Evolutionary conservation across 177 flowering plant species (phyloP), one percentile per base, ranked within the genome.

Genomic region (Telopea speciosissima): DNA sequence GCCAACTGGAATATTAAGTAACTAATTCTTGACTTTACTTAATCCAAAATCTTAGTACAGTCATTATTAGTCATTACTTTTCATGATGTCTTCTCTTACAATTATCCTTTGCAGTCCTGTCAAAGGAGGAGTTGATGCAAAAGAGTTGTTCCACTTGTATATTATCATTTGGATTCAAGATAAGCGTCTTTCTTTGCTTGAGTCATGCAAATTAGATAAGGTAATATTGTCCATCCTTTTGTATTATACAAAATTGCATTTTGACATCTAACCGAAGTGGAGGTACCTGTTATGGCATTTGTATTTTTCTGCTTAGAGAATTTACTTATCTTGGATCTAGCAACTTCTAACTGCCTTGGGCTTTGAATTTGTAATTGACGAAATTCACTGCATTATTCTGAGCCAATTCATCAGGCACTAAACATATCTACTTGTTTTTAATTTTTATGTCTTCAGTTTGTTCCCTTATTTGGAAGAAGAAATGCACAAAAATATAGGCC

Each of bases 121-220:
- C 65, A 91, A 91, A 84, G 97, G 96, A 62, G 98, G 96, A 74
- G 92, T 93, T 68, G 93, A 92, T 82, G 97, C 98, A 59, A 93
- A 85, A 75, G 95, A 93, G 70, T 77, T 93, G 77, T 93, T 93
- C 80, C 94, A 93, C 78, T 74, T 88, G 80, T 90, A 93, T 78
- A 92, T 93, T 56, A 72, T 91, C 72, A 73, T 88, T 19, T 92
- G 98, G 98, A 92, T 93, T 77, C 85, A 91, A 77, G 96, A 93
- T 76, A 93, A 83, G 71, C 95, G 95, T n/a, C 81, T 74, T 28
- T 79, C 89, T 52, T 73, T 92, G 79, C 92, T 93, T 0, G 97
- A 92, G 75, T 76, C 90, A 33, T 92, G 98, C 81, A 92, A 85
- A 82, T 66, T 90, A 62, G 98, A 93, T 68, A 93, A 92, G 98